Evolutionary conservation across 805 yeast genomes (phyloP).

Genomic region (Starmerella sp.): DNA sequence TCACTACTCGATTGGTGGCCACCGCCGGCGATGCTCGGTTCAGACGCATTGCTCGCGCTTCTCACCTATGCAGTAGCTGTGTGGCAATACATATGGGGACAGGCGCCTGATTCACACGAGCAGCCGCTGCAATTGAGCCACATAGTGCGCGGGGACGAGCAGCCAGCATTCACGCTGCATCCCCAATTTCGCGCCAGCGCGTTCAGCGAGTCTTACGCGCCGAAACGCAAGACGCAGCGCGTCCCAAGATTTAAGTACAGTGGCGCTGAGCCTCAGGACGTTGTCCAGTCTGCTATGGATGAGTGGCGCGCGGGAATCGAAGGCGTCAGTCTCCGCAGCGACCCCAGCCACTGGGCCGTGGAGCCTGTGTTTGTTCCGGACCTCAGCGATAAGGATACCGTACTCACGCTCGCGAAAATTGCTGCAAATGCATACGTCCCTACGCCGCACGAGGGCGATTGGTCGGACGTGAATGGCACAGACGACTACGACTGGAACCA

Average conservation of each 20-base stretch:
- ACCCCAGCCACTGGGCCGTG: constrained; percentile 10
- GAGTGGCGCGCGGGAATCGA: constrained; percentile 11
- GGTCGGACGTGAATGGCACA: constrained; percentile 54
- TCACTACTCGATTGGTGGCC: neutral
- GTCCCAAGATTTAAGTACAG: constrained; percentile 11
- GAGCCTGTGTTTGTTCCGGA: constrained; percentile 44
- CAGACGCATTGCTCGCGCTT: neutral
- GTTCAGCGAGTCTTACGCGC: neutral
- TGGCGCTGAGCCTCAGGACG: neutral
- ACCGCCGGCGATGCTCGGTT: neutral
- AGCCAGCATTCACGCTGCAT: constrained; percentile 4
- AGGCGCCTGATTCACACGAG: neutral
- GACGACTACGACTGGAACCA: constrained; percentile 39
- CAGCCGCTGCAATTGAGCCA: constrained; percentile 10
- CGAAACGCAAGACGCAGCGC: neutral
- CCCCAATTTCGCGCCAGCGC: neutral
- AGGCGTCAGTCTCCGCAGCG: neutral
- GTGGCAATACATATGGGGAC: neutral
- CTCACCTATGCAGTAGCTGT: neutral
- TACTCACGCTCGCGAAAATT: constrained; percentile 68
- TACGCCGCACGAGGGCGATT: constrained; percentile 66
- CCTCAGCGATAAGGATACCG: constrained; percentile 58
- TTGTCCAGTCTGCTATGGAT: constrained; percentile 3
- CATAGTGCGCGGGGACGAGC: neutral
- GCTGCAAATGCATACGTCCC: constrained; percentile 85